Base-by-base conservation (phyloP, 1,284 basidiomycete genomes). In the Ceratobasidium papillatum region DNA sequence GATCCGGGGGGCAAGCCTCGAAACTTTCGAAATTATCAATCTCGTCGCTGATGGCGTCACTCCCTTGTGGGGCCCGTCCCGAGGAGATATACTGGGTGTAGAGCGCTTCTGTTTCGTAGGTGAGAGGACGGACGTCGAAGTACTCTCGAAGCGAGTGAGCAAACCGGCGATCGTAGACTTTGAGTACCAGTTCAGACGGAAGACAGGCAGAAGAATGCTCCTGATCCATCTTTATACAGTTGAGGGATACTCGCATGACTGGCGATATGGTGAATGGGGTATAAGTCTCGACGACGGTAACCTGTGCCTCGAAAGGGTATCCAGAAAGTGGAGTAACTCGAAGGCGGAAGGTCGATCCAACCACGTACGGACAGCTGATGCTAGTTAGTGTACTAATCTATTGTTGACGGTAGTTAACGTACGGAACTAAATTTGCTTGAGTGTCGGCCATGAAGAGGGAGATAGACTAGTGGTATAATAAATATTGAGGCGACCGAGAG, bases 91-190 rank as follows among this genome's bases (percentile, higher is more conserved):
- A 63, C 4, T 63, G n/a, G 4, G 3, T 3, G 61, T 63, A 63
- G 7, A 5, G 61, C 1, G 3, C 61, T 47, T 63, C 61, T 9
- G 61, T 43, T 11, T 63, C 61, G 25, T 63, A 63, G 3, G 61
- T 63, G 14, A 11, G 9, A 2, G 61, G 61, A 1, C 22, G 17
- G 3, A 7, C 17, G n/a, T 63, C 12, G 17, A 43, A 22, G n/a
- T 25, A 43, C 38, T 45, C 38, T 3, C 61, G 61, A 27, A 47
- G 41, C 3, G 1, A 1, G 9, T 5, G 36, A 12, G 61, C 19
- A 30, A 63, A 63, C 7, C 61, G 34, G 5, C 61, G 36, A 22
- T 63, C 61, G 17, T 45, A 63, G n/a, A 63, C 61, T 43, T 63
- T 63, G n/a, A 63, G 22, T 1, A 63, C 22, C 17, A 45, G 22